Base-by-base conservation (phyloP, 148 eudicot species). In the Camellia japonica region DNA sequence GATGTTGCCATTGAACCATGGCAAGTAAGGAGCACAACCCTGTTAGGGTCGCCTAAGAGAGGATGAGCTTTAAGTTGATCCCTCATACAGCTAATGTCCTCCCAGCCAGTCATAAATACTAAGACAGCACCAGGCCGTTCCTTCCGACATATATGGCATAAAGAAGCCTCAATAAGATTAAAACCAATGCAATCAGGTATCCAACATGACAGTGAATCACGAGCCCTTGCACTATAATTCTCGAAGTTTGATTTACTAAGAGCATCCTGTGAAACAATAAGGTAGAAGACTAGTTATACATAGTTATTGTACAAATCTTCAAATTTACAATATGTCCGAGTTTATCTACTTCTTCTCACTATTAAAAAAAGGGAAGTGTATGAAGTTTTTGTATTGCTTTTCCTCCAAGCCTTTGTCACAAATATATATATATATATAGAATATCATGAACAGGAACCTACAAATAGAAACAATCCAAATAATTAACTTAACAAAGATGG, bases 21-120 rank as follows among this genome's bases (percentile, higher is more conserved):
- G 83, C 99, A 97, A 44, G 99, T 89, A 83, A 97, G 91, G 76
- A 97, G 86, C 83, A 91, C 81, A 80, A 97, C 97, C 86, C 97
- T 90, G 85, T 97, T 97, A 73, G 99, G 99, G 78, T 97, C 99
- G 51, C 99, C 99, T 67, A 97, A 82, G 58, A 97, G 89, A 68
- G 99, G 99, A 76, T 97, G 99, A 61, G 99, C 99, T 91, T 92
- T 94, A 85, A 97, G 69, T 78, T 97, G 98, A 83, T 94, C 97
- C 86, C 89, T 94, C 84, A 97, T 82, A 86, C 94, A 94, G 87
- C 92, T 94, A 75, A 97, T 97, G 83, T 97, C 99, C 81, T 97
- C 99, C 99, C 99, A 97, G n/a, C 99, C 99, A 72, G 99, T 97
- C 99, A 97, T 92, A 89, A 97, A 97, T 77, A 94, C 99, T 83